phyloP scores from a whole-genome alignment of 202 grass and related monocot genomes.

The Schoenoplectus tabernaemontani region DNA sequence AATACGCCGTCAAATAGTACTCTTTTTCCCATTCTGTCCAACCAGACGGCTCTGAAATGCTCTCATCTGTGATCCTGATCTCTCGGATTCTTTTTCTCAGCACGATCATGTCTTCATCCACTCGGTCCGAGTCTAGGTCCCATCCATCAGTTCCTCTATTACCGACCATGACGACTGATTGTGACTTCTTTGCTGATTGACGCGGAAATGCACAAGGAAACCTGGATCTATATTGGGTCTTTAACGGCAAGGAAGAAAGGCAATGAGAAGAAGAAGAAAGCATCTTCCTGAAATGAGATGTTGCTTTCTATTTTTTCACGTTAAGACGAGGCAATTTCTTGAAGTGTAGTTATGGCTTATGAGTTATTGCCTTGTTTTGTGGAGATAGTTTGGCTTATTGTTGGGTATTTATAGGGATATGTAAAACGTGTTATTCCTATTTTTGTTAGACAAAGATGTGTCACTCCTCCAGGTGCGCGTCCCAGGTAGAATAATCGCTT shows the following conservation, averaged over 20 bases:
- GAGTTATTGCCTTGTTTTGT: background rate
- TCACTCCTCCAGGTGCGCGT: slow-evolving; percentile 1
- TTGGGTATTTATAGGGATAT: background rate
- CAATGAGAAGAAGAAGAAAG: slow-evolving; percentile 1
- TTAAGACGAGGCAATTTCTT: background rate
- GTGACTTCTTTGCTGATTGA: background rate
- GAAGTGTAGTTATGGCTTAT: background rate
- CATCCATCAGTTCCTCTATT: background rate
- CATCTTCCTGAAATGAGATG: background rate
- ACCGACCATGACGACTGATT: background rate
- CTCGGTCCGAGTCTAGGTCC: background rate
- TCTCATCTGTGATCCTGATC: slow-evolving; percentile 7
- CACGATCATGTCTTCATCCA: slow-evolving; percentile 32
- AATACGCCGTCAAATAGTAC: slow-evolving; percentile 28
- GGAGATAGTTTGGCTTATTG: background rate
- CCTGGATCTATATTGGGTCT: background rate
- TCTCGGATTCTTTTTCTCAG: slow-evolving; percentile 35
- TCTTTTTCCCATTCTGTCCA: slow-evolving; percentile 45
- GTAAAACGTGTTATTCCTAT: slow-evolving; percentile 12
- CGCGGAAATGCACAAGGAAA: background rate
- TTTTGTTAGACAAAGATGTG: background rate
- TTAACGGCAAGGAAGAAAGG: background rate
- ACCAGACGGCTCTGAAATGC: background rate
- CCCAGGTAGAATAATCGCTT: background rate
- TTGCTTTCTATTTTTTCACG: background rate